Conservation (phyloP, 768 basidiomycete species). For the Agaricus sinodeliciosus region DNA sequence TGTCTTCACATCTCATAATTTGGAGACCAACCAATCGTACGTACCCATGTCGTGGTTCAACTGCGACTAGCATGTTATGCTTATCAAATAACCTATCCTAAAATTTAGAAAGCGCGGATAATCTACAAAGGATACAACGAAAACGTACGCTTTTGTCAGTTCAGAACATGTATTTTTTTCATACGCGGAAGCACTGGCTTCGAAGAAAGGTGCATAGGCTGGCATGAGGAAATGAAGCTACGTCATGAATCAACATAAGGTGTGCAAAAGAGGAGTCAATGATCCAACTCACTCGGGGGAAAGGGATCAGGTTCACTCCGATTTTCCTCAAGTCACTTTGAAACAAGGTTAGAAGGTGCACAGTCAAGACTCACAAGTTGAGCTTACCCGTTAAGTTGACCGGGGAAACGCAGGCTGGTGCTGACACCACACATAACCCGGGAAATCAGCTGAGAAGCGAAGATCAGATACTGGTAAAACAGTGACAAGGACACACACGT, state of each 20-base stretch:
- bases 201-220: conserved; percentile 86
- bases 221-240: conserved; percentile 96
- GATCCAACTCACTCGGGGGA: conserved; percentile 68
- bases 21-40: conserved; percentile 14
- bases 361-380: no score
- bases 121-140: neutral
- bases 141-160: conserved; percentile 62
- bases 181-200: conserved; percentile 56
- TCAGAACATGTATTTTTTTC: conserved; percentile 58
- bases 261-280: conserved; percentile 2
- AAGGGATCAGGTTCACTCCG: conserved; percentile 91
- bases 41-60: conserved; percentile 73
- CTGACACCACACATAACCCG: conserved; percentile 94
- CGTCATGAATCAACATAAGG: conserved; percentile 1
- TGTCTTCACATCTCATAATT: conserved; percentile 5
- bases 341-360: neutral
- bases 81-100: conserved; percentile 66
- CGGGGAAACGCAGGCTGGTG: conserved; percentile 89
- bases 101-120: neutral
- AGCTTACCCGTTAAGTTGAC: conserved; percentile 79
- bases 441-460: conserved; percentile 52
- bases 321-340: conserved; percentile 80
- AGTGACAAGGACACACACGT: conserved; percentile 31
- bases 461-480: neutral
- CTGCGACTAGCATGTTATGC: conserved; percentile 74